Conservation (phyloP, 2,329 filamentous ascomycete species). For the Talaromyces sp. region DNA sequence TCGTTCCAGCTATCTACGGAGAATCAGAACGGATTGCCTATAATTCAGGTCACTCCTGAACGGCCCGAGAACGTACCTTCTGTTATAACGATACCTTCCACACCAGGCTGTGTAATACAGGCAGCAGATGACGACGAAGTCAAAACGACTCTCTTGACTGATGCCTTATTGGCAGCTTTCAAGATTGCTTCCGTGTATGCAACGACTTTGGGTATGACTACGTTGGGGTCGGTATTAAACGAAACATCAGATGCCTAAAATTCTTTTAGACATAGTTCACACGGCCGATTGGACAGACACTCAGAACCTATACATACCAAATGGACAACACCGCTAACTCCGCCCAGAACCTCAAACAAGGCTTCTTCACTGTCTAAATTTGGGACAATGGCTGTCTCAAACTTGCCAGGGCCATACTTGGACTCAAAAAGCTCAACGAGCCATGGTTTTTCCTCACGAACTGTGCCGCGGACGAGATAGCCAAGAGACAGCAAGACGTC, state of each 20-base stretch:
- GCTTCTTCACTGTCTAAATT: conserved; percentile 37
- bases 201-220: conserved; percentile 43
- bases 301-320: conserved; percentile 4
- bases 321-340: conserved; percentile 11
- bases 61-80: not conserved
- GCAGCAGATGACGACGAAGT: conserved; percentile 16
- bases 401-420: conserved; percentile 27
- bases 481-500: conserved; percentile 42
- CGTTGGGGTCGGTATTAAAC: conserved; percentile 40
- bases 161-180: conserved; percentile 26
- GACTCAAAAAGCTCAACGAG: conserved; percentile 31
- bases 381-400: conserved; percentile 40
- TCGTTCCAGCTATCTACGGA: conserved; percentile 21
- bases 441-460: conserved; percentile 38
- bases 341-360: conserved; percentile 42
- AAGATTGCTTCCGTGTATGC: conserved; percentile 35
- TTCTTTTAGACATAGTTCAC: not conserved
- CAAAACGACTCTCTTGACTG: conserved; percentile 16
- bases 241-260: conserved; percentile 25
- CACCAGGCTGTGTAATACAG: conserved; percentile 4
- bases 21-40: not conserved
- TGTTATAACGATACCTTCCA: conserved; percentile 10
- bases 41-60: not conserved
- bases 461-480: conserved; percentile 47
- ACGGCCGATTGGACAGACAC: not conserved